phyloP scores from a whole-genome alignment of 2,329 filamentous ascomycete species.

The Penicillium janthinellum region DNA sequence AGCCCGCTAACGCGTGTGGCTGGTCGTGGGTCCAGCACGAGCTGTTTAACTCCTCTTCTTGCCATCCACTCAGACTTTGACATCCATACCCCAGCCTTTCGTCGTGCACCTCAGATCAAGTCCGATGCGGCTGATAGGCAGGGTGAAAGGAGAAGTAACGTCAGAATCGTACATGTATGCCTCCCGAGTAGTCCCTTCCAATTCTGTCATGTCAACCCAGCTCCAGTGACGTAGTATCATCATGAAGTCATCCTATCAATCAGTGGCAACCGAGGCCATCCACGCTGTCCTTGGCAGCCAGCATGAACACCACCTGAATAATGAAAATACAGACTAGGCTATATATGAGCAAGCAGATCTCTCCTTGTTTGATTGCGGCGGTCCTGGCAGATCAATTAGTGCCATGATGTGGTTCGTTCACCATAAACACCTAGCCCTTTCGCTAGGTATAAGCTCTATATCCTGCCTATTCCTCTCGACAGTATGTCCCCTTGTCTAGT shows the following conservation, averaged over 20 bases:
- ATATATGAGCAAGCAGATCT: neutral
- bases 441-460: neutral
- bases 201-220: neutral
- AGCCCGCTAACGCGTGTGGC: slow-evolving; percentile 25
- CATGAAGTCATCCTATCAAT: neutral
- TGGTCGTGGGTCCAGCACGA: slow-evolving; percentile 23
- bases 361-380: neutral
- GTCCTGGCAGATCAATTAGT: neutral
- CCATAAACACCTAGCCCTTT: neutral
- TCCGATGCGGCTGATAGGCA: neutral
- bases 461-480: neutral
- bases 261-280: neutral
- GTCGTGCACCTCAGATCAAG: neutral
- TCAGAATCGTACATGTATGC: neutral
- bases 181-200: neutral
- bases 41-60: slow-evolving; percentile 1
- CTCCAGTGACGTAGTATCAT: neutral
- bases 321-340: neutral
- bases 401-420: neutral
- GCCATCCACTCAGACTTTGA: neutral
- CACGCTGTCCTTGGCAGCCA: neutral
- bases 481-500: neutral
- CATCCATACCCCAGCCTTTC: neutral
- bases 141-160: neutral
- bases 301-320: neutral